Evolutionary conservation across 169 alveolate species (phyloP), one percentile per base, ranked within the genome.

Genomic region (Neospora caninum): DNA sequence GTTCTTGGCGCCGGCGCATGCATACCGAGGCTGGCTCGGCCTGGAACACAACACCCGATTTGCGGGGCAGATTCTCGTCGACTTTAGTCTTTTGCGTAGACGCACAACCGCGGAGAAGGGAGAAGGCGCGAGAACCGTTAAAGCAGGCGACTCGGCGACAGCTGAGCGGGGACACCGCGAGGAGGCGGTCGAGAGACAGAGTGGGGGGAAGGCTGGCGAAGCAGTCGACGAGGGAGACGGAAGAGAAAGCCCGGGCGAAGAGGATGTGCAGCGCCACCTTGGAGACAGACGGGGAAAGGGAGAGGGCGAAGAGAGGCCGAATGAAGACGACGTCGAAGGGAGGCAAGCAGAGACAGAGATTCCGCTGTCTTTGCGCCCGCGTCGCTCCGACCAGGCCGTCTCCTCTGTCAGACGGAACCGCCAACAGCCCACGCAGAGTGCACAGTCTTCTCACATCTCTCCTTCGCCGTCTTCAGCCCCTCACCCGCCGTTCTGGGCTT

Each of bases 21-120:
- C 89, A 10, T 82, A 31, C 25, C 89, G 39, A 16, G 89, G 89
- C 39, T 82, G 89, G 89, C 38, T 82, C 0, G 89, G 89, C 20
- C 89, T 82, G 34, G 89, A 82, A 82, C 89, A 82, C 38, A 82
- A 82, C 34, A 82, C 89, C 36, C 27, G 64, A 16, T 29, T 41
- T 27, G 89, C 89, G 18, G 89, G 67, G 4, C 69, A 82, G 36
- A 39, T 82, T 22, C 89, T 82, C 41, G 67, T 82, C 34, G 34
- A 29, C 6, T 82, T 82, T 9, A 18, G 58, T 27, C 89, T 82
- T 4, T 36, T 41, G 69, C 25, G 45, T 1, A 78, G 45, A 22
- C 7, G 45, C 0, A 13, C 86, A 10, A 9, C 86, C 43, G 39
- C 7, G 42, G 10, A 78, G n/a, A 13, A n/a, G 29, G 45, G 86